Conservation (phyloP, 257 asterid genomes). For the Mentha longifolia region DNA sequence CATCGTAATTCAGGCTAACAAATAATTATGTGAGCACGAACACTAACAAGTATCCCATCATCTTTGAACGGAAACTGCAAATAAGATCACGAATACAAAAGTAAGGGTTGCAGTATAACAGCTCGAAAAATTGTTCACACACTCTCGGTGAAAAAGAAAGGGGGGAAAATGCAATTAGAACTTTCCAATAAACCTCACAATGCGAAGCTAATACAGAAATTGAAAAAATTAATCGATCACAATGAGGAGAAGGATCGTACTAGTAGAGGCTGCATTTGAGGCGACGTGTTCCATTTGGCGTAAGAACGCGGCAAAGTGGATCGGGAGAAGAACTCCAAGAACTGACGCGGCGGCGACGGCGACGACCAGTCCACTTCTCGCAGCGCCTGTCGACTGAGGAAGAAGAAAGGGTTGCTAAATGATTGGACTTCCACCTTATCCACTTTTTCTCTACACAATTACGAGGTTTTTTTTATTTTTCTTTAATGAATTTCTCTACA, state of each 20-base stretch:
- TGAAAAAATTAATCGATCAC: conserved; percentile 19
- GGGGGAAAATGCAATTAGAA: too few species aligned
- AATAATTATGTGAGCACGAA: conserved; percentile 22
- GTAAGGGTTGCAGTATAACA: conserved; percentile 3
- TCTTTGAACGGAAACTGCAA: conserved; percentile 89
- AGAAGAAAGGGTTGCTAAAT: too few species aligned
- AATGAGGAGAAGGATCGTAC: conserved; percentile 42
- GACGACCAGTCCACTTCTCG: conserved; percentile 97
- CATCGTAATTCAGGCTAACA: conserved; percentile 17
- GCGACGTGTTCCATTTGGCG: conserved; percentile 90
- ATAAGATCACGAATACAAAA: conserved; percentile 17
- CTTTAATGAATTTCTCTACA: too few species aligned
- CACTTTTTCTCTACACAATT: too few species aligned
- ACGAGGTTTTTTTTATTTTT: too few species aligned
- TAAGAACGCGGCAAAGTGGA: conserved; percentile 77
- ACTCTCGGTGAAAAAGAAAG: too few species aligned
- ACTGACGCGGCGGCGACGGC: conserved; percentile 87
- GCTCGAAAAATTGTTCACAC: conserved; percentile 14
- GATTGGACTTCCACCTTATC: too few species aligned
- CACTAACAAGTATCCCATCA: conserved; percentile 13
- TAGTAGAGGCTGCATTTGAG: conserved; percentile 93
- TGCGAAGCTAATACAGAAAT: neutral
- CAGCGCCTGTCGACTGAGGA: too few species aligned
- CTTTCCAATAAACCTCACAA: conserved; percentile 4
- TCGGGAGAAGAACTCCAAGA: conserved; percentile 77